These are phyloP conservation scores for Debaryomycetaceae sp. DNA, from an alignment of 1,139 yeast species.

Conservation along the genomic window DNA sequence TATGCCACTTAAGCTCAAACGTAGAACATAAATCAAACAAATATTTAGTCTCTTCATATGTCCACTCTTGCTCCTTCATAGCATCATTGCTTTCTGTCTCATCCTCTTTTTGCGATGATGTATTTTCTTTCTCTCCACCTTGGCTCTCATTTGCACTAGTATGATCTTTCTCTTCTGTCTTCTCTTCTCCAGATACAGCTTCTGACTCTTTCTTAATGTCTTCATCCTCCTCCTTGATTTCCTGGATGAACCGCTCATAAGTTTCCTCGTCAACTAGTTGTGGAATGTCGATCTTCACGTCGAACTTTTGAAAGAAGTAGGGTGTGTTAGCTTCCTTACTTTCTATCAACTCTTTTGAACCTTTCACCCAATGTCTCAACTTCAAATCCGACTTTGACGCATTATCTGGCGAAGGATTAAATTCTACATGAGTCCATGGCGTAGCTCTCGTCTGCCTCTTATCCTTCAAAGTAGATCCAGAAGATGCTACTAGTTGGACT, in stretches of 20 bases:
- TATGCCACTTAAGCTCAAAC: conserved; percentile 86
- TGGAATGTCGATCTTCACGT: conserved; percentile 69
- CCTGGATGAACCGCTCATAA: conserved; percentile 49
- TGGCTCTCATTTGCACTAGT: conserved; percentile 6
- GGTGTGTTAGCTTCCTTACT: conserved; percentile 46
- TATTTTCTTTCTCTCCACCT: conserved; percentile 5
- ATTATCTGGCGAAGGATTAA: conserved; percentile 53
- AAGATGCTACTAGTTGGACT: conserved; percentile 51
- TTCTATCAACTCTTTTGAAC: conserved; percentile 51
- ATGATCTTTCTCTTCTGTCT: not conserved
- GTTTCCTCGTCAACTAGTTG: conserved; percentile 60
- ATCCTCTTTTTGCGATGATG: conserved; percentile 4
- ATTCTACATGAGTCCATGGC: conserved; percentile 75
- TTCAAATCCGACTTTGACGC: conserved; percentile 38
- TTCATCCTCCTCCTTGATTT: conserved; percentile 28
- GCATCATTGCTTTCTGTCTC: conserved; percentile 4
- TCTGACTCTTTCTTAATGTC: conserved; percentile 18
- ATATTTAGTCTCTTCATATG: conserved; percentile 71
- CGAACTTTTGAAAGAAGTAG: conserved; percentile 73
- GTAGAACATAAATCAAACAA: conserved; percentile 68
- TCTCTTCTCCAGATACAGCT: conserved; percentile 12
- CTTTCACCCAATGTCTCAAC: conserved; percentile 88
- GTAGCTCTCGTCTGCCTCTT: conserved; percentile 67
- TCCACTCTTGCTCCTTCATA: conserved; percentile 43
- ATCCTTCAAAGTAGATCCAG: conserved; percentile 55